A percentile compares a stretch with the other conserved stretches of the same genome.
Evolutionary conservation across 1,139 yeast species (phyloP).

Genomic region (Geotrichum bryndzae): DNA sequence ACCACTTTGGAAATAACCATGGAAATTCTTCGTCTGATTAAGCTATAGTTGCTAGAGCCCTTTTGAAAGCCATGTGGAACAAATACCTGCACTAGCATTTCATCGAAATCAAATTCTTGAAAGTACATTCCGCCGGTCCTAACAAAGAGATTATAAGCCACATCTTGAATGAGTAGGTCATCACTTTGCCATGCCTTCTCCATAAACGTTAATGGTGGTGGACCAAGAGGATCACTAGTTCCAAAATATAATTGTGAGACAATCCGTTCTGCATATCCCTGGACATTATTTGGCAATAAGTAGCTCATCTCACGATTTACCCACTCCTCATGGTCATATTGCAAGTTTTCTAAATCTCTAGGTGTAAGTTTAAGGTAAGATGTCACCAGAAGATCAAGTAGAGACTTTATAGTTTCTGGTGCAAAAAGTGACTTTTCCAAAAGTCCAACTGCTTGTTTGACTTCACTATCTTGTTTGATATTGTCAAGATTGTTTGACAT

Average conservation of each 20-base stretch:
- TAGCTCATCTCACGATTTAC: constrained; percentile 70
- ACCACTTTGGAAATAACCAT: constrained; percentile 78
- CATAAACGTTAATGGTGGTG: constrained; percentile 58
- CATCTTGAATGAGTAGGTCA: constrained; percentile 64
- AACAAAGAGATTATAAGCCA: constrained; percentile 76
- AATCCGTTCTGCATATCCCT: constrained; percentile 84
- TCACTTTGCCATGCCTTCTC: constrained; percentile 45
- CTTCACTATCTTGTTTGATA: constrained; percentile 48
- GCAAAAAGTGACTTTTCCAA: constrained; percentile 55
- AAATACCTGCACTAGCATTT: constrained; percentile 50
- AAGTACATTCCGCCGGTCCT: constrained; percentile 63
- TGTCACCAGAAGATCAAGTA: constrained; percentile 61
- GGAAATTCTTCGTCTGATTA: constrained; percentile 60
- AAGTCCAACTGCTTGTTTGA: constrained; percentile 49
- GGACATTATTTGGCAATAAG: constrained; percentile 76
- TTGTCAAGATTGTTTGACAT: constrained; percentile 57
- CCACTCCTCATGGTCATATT: constrained; percentile 90
- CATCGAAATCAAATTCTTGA: constrained; percentile 59
- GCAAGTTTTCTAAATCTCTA: constrained; percentile 75
- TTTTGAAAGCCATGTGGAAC: constrained; percentile 54
- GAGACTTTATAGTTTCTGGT: constrained; percentile 46
- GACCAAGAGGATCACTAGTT: constrained; percentile 57
- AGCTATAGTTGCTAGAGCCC: constrained; percentile 8
- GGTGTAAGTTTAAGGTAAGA: constrained; percentile 72
- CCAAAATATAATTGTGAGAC: constrained; percentile 66